Percentiles rank a stretch among this genome's conserved stretches.
Conservation (phyloP, 495 filamentous ascomycete genomes). For the Astrocystis sublimbata region DNA sequence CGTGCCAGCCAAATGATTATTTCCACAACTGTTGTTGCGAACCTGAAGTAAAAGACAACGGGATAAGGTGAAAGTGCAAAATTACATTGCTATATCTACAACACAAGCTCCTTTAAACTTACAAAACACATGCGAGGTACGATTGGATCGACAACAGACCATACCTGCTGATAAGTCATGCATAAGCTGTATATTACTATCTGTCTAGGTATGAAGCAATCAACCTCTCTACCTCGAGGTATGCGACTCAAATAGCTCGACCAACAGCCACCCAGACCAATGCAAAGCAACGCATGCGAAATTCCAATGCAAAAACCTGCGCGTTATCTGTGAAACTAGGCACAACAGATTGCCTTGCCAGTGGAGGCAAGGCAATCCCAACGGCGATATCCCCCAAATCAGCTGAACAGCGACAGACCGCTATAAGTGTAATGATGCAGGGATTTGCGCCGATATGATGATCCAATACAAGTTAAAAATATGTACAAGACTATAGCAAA, state of each 20-base stretch:
- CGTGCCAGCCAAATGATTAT: background rate
- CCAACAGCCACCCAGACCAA: conserved; percentile 1
- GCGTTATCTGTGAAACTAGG: background rate
- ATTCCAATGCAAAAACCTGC: conserved; percentile 3
- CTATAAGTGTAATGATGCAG: background rate
- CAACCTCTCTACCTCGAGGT: background rate
- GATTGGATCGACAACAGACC: background rate
- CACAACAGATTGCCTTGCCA: background rate
- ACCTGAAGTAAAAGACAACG: too few relatives aligned
- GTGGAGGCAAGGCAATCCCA: background rate
- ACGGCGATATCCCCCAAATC: background rate
- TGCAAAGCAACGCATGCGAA: background rate
- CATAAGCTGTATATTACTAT: conserved; percentile 14
- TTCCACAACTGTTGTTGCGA: background rate
- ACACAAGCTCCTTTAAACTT: too few relatives aligned
- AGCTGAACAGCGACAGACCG: background rate
- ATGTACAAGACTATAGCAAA: background rate
- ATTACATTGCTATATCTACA: too few relatives aligned
- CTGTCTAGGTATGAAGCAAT: conserved; percentile 5
- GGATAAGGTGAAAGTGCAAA: background rate
- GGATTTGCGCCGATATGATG: conserved; percentile 4
- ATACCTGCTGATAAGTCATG: background rate
- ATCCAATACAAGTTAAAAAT: background rate
- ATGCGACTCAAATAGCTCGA: conserved; percentile 4
- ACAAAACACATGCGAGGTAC: conserved; percentile 8